Evolutionary conservation across 371 early-diverging fungal species (phyloP), one percentile per base, ranked within the genome.

Genomic region (Dichotomocladium elegans): DNA sequence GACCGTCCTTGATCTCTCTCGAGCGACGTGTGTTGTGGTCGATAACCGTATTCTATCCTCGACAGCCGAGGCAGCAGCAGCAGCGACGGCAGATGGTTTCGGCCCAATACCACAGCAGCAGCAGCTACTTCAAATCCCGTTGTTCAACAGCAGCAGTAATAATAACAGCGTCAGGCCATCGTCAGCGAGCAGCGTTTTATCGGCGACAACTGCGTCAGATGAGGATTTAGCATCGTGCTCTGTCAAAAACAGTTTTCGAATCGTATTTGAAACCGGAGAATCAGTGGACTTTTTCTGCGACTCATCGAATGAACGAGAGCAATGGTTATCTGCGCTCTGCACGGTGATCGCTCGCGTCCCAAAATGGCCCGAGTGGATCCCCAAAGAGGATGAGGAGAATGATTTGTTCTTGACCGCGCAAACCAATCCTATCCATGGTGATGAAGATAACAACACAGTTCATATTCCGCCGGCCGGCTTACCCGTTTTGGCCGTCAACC

Each of bases 271-370:
- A 21, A 61, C 57, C 26, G 69, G 69, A 4, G 60, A 63, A 1
- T 51, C 51, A 21, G 61, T 68, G 24, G 62, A 68, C 5, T 68
- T 64, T 55, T 64, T 58, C 34, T 63, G 64, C 29, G 69, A 68
- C 43, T 60, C 61, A 19, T 45, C 57, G 4, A 30, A 51, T 6
- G 69, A 68, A 21, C 47, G 61, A 9, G 47, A 37, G 10, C 35
- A 47, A 22, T 68, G 69, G 69, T 42, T 68, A 5, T 56, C 58
- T 22, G 61, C 64, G 1, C 53, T 68, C 43, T 58, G 51, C 22
- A 55, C 46, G 3, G 57, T 61, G 10, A 29, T 66, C 15, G 58
- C 51, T 4, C 47, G 49, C 6, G 47, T 61, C 1, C 62, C 62
- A 6, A 25, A 41, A 11, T 56, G 58, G 57, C 61, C 62, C 21